These are phyloP conservation scores for Stenogyne calaminthoides DNA, from an alignment of 305 asterid genomes.

Conservation along the genomic window DNA sequence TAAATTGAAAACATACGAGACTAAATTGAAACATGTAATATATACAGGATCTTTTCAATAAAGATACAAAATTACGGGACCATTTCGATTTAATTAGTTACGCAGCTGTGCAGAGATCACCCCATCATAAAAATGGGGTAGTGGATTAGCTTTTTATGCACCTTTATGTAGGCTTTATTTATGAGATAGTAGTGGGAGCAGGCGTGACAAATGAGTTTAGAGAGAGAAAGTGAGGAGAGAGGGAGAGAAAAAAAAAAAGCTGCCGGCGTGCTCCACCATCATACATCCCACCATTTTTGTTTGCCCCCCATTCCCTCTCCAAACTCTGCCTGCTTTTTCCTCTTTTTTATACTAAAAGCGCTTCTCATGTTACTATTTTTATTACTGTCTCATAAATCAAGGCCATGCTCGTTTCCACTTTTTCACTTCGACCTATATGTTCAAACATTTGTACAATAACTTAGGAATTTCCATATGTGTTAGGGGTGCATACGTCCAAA, in stretches of 20 bases:
- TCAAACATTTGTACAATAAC: background rate
- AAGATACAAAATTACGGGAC: too few relatives aligned
- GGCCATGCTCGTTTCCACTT: slow-evolving; percentile 57
- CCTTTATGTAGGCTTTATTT: slow-evolving; percentile 25
- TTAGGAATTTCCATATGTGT: too few relatives aligned
- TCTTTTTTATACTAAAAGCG: slow-evolving; percentile 11
- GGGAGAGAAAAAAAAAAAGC: slow-evolving; percentile 49
- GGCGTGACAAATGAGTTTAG: slow-evolving; percentile 54
- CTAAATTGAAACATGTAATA: too few relatives aligned
- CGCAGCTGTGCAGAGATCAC: background rate
- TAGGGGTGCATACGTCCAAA: too few relatives aligned
- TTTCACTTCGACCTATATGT: slow-evolving; percentile 36
- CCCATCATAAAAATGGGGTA: slow-evolving; percentile 6
- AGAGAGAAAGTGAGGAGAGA: slow-evolving; percentile 21
- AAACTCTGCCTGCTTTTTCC: slow-evolving; percentile 53
- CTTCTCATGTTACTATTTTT: slow-evolving; percentile 27
- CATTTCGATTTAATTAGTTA: too few relatives aligned
- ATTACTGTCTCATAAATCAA: slow-evolving; percentile 46
- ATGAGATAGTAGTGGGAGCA: slow-evolving; percentile 44
- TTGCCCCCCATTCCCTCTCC: slow-evolving; percentile 68
- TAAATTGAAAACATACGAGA: too few relatives aligned
- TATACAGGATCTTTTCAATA: too few relatives aligned
- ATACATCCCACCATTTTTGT: slow-evolving; percentile 40
- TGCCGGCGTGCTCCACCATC: slow-evolving; percentile 79
- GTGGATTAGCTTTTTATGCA: slow-evolving; percentile 31